phyloP scores from a whole-genome alignment of 805 yeast genomes.

The Ogataea glucozyma region DNA sequence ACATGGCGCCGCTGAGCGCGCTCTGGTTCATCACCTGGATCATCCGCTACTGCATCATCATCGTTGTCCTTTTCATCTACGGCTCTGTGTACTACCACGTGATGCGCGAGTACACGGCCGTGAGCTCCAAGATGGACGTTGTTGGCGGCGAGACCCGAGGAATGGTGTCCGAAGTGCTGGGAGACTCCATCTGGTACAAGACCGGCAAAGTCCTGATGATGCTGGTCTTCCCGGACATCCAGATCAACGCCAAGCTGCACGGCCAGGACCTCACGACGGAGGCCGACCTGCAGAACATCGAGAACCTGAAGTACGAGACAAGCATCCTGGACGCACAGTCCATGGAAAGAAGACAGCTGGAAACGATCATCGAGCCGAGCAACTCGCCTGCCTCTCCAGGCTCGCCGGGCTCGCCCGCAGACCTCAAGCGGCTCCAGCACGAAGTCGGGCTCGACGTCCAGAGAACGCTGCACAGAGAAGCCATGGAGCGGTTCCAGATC shows the following conservation, averaged over 20 bases:
- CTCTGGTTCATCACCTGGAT: slow-evolving; percentile 83
- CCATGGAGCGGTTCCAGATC: slow-evolving; percentile 58
- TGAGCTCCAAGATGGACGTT: slow-evolving; percentile 44
- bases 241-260: slow-evolving; percentile 31
- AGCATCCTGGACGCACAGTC: slow-evolving; percentile 4
- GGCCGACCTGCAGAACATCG: slow-evolving; percentile 30
- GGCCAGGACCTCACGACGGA: slow-evolving; percentile 31
- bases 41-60: slow-evolving; percentile 68
- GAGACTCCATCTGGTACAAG: slow-evolving; percentile 36
- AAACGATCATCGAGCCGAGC: background rate
- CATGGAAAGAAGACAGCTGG: slow-evolving; percentile 5
- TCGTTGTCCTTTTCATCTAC: slow-evolving; percentile 64
- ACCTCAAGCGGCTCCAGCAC: slow-evolving; percentile 16
- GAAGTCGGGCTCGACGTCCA: slow-evolving; percentile 35
- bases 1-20: slow-evolving; percentile 66
- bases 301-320: slow-evolving; percentile 21
- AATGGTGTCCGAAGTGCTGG: slow-evolving; percentile 23
- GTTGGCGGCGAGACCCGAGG: slow-evolving; percentile 19
- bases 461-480: slow-evolving; percentile 53
- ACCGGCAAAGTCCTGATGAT: slow-evolving; percentile 27
- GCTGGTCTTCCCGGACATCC: slow-evolving; percentile 36
- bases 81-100: slow-evolving; percentile 73
- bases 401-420: background rate
- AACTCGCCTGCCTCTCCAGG: background rate
- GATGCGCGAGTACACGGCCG: slow-evolving; percentile 55